Percentiles rank a stretch among this genome's conserved stretches.
Conservation (phyloP, 768 basidiomycete species). For the Cubamyces lactineus region DNA sequence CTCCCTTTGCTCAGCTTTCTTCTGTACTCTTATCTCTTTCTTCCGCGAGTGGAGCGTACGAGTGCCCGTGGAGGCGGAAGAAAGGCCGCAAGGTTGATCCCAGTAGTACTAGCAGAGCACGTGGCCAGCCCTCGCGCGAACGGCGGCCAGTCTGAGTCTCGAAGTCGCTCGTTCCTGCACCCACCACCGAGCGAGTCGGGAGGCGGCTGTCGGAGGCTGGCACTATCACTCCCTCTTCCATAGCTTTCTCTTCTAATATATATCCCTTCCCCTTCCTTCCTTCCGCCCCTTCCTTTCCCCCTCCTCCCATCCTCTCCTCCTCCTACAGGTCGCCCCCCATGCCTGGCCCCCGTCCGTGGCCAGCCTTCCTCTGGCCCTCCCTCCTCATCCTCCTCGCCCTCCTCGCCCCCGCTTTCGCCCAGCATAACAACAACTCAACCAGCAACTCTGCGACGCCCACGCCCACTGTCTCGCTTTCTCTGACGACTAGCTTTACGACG, state of each 20-base stretch:
- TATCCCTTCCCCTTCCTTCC: slow-evolving; percentile 20
- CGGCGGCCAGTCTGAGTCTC: not conserved
- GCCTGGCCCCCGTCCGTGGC: slow-evolving; percentile 15
- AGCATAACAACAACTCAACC: slow-evolving; percentile 24
- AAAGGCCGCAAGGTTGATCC: not conserved
- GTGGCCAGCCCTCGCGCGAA: not conserved
- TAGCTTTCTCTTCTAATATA: slow-evolving; percentile 22
- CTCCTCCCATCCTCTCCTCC: slow-evolving; percentile 26
- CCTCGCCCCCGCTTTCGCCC: slow-evolving; percentile 43
- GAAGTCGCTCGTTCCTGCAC: not conserved
- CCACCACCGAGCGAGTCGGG: not conserved
- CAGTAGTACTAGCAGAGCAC: not conserved
- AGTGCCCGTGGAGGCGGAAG: not conserved
- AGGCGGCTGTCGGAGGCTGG: slow-evolving; percentile 36
- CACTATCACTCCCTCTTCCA: slow-evolving; percentile 1
- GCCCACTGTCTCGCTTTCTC: slow-evolving; percentile 51
- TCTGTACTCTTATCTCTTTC: not conserved
- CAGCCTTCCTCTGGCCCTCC: slow-evolving; percentile 25
- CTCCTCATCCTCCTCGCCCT: slow-evolving; percentile 33
- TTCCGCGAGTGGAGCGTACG: not conserved
- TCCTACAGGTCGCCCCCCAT: slow-evolving; percentile 30
- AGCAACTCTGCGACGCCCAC: slow-evolving; percentile 32
- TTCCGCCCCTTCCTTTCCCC: slow-evolving; percentile 38
- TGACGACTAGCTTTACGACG: slow-evolving; percentile 56
- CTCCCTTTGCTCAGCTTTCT: not conserved